phyloP scores from a whole-genome alignment of 768 basidiomycete genomes.

The Russula earlei region DNA sequence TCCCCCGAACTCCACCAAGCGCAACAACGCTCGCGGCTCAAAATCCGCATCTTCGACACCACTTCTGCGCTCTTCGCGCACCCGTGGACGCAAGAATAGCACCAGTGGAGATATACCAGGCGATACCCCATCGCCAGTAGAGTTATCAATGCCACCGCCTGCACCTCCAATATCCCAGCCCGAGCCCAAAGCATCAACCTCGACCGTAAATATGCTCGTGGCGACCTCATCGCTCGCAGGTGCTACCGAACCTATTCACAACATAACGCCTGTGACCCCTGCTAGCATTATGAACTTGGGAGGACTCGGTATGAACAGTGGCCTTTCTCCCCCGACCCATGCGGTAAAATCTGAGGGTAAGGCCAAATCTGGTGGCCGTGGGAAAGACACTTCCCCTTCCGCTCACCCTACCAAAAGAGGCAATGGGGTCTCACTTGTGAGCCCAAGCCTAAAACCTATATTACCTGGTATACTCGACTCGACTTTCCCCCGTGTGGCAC shows the following conservation, averaged over 20 bases:
- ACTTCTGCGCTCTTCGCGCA: slow-evolving; percentile 29
- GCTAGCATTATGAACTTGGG: slow-evolving; percentile 89
- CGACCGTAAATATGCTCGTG: not conserved
- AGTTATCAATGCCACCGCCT: slow-evolving; percentile 83
- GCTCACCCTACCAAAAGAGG: slow-evolving; percentile 24
- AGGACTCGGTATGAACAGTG: slow-evolving; percentile 43
- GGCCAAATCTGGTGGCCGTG: slow-evolving; percentile 10
- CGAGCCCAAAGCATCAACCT: slow-evolving; percentile 5
- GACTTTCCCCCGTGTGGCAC: slow-evolving; percentile 6
- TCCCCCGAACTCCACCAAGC: slow-evolving; percentile 7
- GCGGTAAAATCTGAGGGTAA: slow-evolving; percentile 21
- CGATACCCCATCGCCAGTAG: slow-evolving; percentile 81
- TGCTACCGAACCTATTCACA: slow-evolving; percentile 23
- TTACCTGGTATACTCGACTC: slow-evolving; percentile 49
- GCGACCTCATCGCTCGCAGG: not conserved
- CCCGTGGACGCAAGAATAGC: slow-evolving; percentile 34
- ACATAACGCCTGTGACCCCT: slow-evolving; percentile 74
- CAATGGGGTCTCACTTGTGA: slow-evolving; percentile 30
- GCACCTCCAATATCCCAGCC: slow-evolving; percentile 36
- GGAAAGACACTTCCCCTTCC: slow-evolving; percentile 8
- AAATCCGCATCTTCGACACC: slow-evolving; percentile 20
- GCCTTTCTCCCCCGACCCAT: slow-evolving; percentile 29
- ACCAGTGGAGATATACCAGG: slow-evolving; percentile 24
- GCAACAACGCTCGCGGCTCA: slow-evolving; percentile 2
- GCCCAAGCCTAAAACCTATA: slow-evolving; percentile 58